Evolutionary conservation across 2,329 filamentous ascomycete genomes (phyloP), one percentile per base, ranked within the genome.

Genomic region (Epichloe baconii): DNA sequence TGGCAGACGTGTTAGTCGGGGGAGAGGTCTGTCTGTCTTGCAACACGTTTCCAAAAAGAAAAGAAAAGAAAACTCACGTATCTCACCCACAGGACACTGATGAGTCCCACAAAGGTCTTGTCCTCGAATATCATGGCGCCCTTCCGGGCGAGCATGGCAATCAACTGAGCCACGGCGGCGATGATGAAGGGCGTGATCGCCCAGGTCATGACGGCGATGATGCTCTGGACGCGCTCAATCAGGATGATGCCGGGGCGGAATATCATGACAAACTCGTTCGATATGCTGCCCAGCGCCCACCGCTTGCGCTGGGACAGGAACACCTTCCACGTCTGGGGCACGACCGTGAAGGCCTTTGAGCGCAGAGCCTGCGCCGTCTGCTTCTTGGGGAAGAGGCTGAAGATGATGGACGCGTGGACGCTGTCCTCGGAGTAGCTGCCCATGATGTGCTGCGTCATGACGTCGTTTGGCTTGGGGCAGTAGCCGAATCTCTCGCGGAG

Each of bases 181-280:
- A 72, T 67, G 54, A 72, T 70, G 52, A 73, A 73, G 0, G 70
- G 68, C 2, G 68, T 70, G 26, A 73, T 70, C 44, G 63, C 63
- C 71, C 71, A 75, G 1, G 71, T 73, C 15, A 73, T 52, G 34
- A 74, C 68, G n/a, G 73, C 71, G 11, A 72, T 62, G 43, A 73
- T 52, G 36, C 71, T 70, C 51, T 73, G 69, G 23, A 74, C 59
- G 7, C 71, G 59, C 57, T 75, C 71, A 19, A 74, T 66, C 45
- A 64, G 58, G 10, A 68, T 64, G 45, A 69, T 71, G 0, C 70
- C 67, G 1, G 66, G 66, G 0, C 70, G 64, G 49, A 70, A 67
- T n/a, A 74, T 65, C 62, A 75, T 69, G 58, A 74, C 68, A 26
- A 75, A 68, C 57, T 76, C 72, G 55, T 75, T 75, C 4, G 68